Base-by-base conservation (phyloP, 208 protist genomes). In the Leishmania martiniquensis region DNA sequence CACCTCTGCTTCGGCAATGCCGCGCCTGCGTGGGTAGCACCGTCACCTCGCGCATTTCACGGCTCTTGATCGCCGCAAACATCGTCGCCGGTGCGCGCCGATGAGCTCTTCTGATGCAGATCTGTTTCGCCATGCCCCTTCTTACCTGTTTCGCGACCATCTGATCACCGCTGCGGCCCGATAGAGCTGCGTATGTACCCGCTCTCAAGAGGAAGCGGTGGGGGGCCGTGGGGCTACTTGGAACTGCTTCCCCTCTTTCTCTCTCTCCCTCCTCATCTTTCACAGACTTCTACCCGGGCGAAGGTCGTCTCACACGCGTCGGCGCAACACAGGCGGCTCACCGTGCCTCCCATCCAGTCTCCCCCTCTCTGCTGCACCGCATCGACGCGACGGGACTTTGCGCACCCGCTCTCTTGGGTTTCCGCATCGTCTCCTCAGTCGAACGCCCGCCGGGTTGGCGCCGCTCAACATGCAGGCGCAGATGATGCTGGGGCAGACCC, bases 401-500 rank as follows among this genome's bases (percentile, higher is more conserved):
- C 62, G 25, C 13, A 9, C 34, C 4, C 25, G 45, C 29, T 17
- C 20, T 15, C 37, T 81, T 63, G 47, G 45, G 67, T 34, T 72
- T 49, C 15, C 45, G 55, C 59, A 20, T 54, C 45, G n/a, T 6
- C 25, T 9, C 37, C 29, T 44, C 39, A 12, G 20, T 45, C 22
- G 13, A 37, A 4, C 1, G 29, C 13, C 29, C 29, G 13, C 37
- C 57, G 10, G 20, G 6, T 20, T 12, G 4, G 29, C 20, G 29
- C 29, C 57, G 29, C 57, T 0, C 57, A 69, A 2, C 1, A 97
- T 97, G 93, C 91, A 95, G 82, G 87, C 85, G 4, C 89, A 95
- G 70, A 96, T 97, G 89, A 76, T 85, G 34, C 29, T 96, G 12
- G 84, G 82, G 60, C 86, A 93, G 80, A 82, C 92, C 62, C 79